Evolutionary conservation across 2,329 filamentous ascomycete genomes (phyloP), one percentile per base, ranked within the genome.

Genomic region (Aspergillus bombycis): DNA sequence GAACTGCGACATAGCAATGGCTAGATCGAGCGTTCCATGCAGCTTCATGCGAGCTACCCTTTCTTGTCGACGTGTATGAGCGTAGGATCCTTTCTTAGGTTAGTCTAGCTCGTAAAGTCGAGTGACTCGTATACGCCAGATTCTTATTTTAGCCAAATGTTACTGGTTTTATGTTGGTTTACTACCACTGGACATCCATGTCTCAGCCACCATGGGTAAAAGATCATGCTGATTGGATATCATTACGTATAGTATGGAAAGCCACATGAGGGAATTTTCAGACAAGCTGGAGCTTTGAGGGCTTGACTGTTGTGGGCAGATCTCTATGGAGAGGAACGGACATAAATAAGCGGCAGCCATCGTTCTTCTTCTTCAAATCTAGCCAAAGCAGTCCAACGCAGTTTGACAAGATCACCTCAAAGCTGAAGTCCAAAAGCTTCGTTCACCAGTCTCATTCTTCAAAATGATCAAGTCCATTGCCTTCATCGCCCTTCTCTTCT

Each of bases 381-480:
- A 28, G 4, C 4, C 45, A 48, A 19, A 48, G 3, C 45, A 14
- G 16, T 6, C 23, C 23, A 48, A 7, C 2, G 6, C 6, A 14
- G 1, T 8, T 28, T 26, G 4, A 16, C 12, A 12, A 26, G 7
- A 28, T 3, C 14, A 16, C 21, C 12, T 16, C 45, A 48, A 48
- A 8, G 6, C 12, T 16, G 3, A 41, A n/a, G 16, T 41, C 38
- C 16, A 48, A 48, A 26, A 26, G 45, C 23, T 26, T 28, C 23
- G 2, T 21, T 12, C 9, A 19, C 7, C 8, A 9, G 7, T 21
- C 21, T 4, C 9, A 12, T 19, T n/a, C 9, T 52, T 61, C 54
- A 64, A 58, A 46, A 63, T 64, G 57, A 21, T 59, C 32, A 64
- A 59, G 12, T 23, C 57, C 12, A 36, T 64, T 14, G 23, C 45